Base-by-base conservation (phyloP, 1,139 yeast species). In the Protomyces arabidopsidicola region DNA sequence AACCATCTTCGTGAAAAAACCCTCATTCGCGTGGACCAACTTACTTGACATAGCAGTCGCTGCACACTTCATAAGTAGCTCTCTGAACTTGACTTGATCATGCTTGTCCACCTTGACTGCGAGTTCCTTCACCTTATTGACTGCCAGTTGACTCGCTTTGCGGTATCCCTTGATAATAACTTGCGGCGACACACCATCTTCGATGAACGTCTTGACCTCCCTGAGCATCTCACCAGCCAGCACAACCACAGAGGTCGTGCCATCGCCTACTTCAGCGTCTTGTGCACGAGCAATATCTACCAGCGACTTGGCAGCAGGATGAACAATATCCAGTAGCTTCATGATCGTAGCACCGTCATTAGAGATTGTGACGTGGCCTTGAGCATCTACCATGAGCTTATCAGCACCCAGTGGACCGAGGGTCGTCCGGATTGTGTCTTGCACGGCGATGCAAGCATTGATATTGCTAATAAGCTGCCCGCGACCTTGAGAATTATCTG, bases 221-320 rank as follows among this genome's bases (percentile, higher is more conserved):
- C 90, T 90, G 76, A 93, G 82, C 68, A 93, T 82, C 76, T 93
- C 98, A 65, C 98, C 97, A 1, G 98, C 98, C 69, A 93, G 77
- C 55, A 93, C 82, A 0, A 98, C 90, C 14, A 95, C 98, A 51
- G 97, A 86, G 0, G 98, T 93, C 51, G 99, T 93, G 69, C 99
- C 99, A 75, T 93, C 99, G 68, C 99, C 99, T 65, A 93, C 98
- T 76, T 93, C 99, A 24, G 97, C 97, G 76, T 93, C 99, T 77
- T 93, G 99, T 1, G 98, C 86, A 72, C 97, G 83, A 14, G 97
- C 89, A 66, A 93, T 89, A 75, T 93, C 99, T 62, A 93, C 98
- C 69, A 93, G 79, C 75, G 93, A 87, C 74, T 88, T 88, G 12
- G 98, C 98, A 16, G 98, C 98, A 5, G 99, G 98, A 74, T 93